A percentile compares a stretch with the other conserved stretches of the same genome.
Evolutionary conservation across 2,329 filamentous ascomycete species (phyloP).

Genomic region (Daldinia sp.): DNA sequence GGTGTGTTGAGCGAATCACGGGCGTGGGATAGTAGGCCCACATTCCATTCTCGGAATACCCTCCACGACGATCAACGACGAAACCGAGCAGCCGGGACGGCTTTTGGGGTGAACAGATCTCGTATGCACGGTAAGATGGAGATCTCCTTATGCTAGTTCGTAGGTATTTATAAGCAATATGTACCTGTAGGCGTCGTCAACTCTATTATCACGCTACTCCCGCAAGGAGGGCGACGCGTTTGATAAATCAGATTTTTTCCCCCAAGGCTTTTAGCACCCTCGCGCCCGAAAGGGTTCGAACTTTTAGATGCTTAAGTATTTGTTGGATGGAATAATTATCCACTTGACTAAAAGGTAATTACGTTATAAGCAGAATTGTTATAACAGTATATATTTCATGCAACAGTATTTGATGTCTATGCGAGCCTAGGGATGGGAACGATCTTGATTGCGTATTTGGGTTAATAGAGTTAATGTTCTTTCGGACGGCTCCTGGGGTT

Average conservation of each 20-base stretch:
- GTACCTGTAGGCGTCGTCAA: neutral
- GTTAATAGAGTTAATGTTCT: too few relatives aligned
- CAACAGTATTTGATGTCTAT: too few relatives aligned
- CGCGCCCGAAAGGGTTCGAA: too few relatives aligned
- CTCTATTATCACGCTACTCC: neutral
- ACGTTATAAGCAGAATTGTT: too few relatives aligned
- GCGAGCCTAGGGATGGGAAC: too few relatives aligned
- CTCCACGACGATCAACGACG: neutral
- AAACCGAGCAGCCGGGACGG: slow-evolving; percentile 5
- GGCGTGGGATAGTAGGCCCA: slow-evolving; percentile 15
- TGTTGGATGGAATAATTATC: too few relatives aligned
- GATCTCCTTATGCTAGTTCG: neutral
- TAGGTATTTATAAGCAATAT: neutral
- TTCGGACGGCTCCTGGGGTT: too few relatives aligned
- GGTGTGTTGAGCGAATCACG: slow-evolving; percentile 16
- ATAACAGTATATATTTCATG: too few relatives aligned
- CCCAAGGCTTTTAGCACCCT: neutral
- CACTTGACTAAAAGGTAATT: too few relatives aligned
- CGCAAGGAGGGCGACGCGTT: too few relatives aligned
- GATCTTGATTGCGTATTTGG: too few relatives aligned
- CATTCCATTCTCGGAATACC: slow-evolving; percentile 29
- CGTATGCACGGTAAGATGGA: neutral
- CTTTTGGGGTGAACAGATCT: neutral
- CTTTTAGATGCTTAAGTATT: too few relatives aligned
- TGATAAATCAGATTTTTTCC: neutral